phyloP scores from a whole-genome alignment of 208 protist species.

The Crithidia sp. region DNA sequence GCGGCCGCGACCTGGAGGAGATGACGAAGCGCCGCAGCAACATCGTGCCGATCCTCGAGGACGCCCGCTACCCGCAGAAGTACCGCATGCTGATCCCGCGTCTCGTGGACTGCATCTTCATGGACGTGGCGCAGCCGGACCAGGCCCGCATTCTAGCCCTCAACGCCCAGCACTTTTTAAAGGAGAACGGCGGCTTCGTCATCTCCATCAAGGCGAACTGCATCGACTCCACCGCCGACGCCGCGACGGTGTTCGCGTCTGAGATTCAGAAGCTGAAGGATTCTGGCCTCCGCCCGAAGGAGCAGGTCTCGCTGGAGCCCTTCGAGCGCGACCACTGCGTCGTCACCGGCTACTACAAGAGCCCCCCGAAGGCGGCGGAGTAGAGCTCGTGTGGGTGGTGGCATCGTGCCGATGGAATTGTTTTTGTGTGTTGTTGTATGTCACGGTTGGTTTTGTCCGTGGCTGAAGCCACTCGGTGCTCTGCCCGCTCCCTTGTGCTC shows the following conservation, averaged over 20 bases:
- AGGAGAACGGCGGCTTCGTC: constrained; percentile 98
- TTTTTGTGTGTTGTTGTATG: not conserved
- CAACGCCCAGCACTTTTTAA: constrained; percentile 99
- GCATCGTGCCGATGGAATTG: not conserved
- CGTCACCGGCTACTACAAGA: constrained; percentile 91
- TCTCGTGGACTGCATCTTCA: constrained; percentile 99
- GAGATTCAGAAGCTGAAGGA: constrained; percentile 97
- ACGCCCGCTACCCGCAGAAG: constrained; percentile 99
- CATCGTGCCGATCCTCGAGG: constrained; percentile 99
- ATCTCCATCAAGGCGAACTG: constrained; percentile 99
- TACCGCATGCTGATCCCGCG: constrained; percentile 99
- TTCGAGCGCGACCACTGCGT: constrained; percentile 99
- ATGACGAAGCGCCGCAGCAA: constrained; percentile 99
- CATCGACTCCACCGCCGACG: constrained; percentile 99
- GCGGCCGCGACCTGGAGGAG: constrained; percentile 99
- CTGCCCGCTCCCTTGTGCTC: too few relatives aligned
- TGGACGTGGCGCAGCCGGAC: constrained; percentile 99
- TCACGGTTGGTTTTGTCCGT: not conserved
- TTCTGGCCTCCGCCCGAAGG: constrained; percentile 96
- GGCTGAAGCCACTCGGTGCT: too few relatives aligned
- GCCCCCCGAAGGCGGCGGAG: constrained; percentile 55
- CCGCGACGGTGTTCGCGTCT: constrained; percentile 97
- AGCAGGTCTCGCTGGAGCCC: constrained; percentile 99
- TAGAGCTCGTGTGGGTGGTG: constrained; percentile 2
- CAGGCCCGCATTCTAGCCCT: constrained; percentile 99